Evolutionary conservation across 345 rosid genomes (phyloP).

Genomic region (Arabidopsis suecica): DNA sequence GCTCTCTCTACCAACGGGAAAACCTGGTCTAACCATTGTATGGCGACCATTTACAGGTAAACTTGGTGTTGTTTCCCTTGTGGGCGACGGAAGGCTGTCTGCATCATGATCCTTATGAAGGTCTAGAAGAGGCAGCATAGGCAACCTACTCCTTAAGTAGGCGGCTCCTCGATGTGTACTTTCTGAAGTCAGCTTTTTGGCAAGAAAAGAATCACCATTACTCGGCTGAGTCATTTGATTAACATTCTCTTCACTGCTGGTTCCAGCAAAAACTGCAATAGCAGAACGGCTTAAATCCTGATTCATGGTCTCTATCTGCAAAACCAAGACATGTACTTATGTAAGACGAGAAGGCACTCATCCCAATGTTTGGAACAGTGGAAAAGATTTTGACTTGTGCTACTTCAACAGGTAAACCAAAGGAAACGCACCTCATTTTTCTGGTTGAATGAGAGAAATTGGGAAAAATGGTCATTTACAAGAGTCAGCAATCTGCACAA

Average conservation of each 20-base stretch:
- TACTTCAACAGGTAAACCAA: conserved; percentile 4
- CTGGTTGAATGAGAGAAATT: conserved; percentile 59
- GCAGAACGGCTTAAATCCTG: conserved; percentile 44
- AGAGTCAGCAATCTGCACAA: conserved; percentile 66
- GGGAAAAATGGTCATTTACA: conserved; percentile 55
- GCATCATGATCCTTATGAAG: conserved; percentile 94
- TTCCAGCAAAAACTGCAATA: conserved; percentile 36
- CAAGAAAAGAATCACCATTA: conserved; percentile 41
- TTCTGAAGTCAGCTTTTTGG: conserved; percentile 48
- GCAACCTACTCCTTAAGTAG: conserved; percentile 62
- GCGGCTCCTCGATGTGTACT: conserved; percentile 50
- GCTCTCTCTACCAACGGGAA: conserved; percentile 47
- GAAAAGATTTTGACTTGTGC: conserved; percentile 6
- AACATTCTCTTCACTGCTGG: conserved; percentile 48
- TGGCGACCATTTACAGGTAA: conserved; percentile 55
- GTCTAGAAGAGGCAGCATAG: conserved; percentile 89
- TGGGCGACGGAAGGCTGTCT: conserved; percentile 97
- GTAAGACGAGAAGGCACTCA: conserved; percentile 31
- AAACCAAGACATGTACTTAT: conserved; percentile 36
- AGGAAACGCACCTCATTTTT: conserved; percentile 64
- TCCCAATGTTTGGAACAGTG: background rate
- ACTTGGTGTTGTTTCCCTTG: conserved; percentile 69
- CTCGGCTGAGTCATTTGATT: conserved; percentile 42
- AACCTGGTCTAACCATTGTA: conserved; percentile 46
- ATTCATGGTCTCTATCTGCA: conserved; percentile 68